Evolutionary conservation across 2,329 filamentous ascomycete genomes (phyloP).

Genomic region (Didymella glomerata): DNA sequence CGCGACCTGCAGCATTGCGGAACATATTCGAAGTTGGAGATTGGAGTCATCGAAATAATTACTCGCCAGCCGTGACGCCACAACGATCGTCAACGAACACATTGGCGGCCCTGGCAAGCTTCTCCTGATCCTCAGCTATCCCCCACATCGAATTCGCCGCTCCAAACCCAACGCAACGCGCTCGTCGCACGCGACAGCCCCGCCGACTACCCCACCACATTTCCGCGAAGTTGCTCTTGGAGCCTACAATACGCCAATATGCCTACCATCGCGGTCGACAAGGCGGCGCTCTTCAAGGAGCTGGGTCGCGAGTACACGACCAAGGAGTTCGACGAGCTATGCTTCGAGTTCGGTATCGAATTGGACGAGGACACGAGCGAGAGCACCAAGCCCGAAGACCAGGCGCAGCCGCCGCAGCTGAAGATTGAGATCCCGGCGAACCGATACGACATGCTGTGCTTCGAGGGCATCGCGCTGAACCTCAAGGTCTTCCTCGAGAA

Average conservation of each 20-base stretch:
- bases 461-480: slow-evolving; percentile 95
- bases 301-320: slow-evolving; percentile 91
- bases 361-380: slow-evolving; percentile 80
- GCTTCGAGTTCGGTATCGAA: slow-evolving; percentile 98
- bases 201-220: slow-evolving; percentile 45
- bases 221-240: slow-evolving; percentile 20
- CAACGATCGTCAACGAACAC: slow-evolving; percentile 11
- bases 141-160: not conserved
- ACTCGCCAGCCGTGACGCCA: slow-evolving; percentile 15
- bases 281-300: slow-evolving; percentile 92
- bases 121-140: not conserved
- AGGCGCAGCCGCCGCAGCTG: slow-evolving; percentile 86
- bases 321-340: slow-evolving; percentile 94
- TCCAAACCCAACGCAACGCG: slow-evolving; percentile 29
- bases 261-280: slow-evolving; percentile 97
- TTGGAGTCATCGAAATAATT: slow-evolving; percentile 25
- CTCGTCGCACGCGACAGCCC: slow-evolving; percentile 33
- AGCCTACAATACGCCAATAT: slow-evolving; percentile 62
- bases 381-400: slow-evolving; percentile 45
- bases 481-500: slow-evolving; percentile 92
- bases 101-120: slow-evolving; percentile 10
- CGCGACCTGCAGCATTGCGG: slow-evolving; percentile 14
- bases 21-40: slow-evolving; percentile 17
- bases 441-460: slow-evolving; percentile 93
- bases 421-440: slow-evolving; percentile 99